Evolutionary conservation across 192 early-diverging fungal species (phyloP).

Genomic region (Podila minutissima): DNA sequence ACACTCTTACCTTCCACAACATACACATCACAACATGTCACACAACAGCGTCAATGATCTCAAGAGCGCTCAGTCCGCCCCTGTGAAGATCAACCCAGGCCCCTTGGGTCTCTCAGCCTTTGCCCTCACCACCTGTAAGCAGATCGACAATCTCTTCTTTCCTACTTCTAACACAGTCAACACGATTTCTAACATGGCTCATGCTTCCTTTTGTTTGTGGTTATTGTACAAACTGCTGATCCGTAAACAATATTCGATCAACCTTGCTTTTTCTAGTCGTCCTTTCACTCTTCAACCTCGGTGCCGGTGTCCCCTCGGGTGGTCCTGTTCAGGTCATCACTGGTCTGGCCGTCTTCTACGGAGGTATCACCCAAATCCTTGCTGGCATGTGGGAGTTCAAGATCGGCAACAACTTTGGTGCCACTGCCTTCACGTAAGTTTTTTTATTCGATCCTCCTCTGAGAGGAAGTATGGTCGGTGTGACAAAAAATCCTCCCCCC

Average conservation of each 20-base stretch:
- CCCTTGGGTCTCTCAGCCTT: slow-evolving; percentile 71
- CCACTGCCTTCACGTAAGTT: slow-evolving; percentile 74
- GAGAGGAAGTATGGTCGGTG: no score
- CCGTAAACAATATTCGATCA: no score
- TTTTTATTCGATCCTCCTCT: neutral
- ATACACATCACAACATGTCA: no score
- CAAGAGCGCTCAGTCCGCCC: slow-evolving; percentile 46
- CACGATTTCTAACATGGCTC: neutral
- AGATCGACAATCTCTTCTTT: slow-evolving; percentile 26
- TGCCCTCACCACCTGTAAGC: slow-evolving; percentile 67
- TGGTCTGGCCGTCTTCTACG: slow-evolving; percentile 78
- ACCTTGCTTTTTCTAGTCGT: slow-evolving; percentile 54
- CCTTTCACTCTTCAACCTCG: slow-evolving; percentile 76
- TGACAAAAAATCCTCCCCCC: neutral
- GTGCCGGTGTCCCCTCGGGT: slow-evolving; percentile 63
- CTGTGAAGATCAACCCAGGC: slow-evolving; percentile 63
- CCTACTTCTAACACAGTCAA: neutral
- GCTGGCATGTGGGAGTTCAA: slow-evolving; percentile 90
- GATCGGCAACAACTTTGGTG: slow-evolving; percentile 83
- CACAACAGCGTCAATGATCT: slow-evolving; percentile 11
- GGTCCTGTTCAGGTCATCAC: slow-evolving; percentile 67
- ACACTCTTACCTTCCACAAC: no score
- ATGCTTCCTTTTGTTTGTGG: neutral
- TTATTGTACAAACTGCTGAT: neutral
- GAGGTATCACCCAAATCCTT: slow-evolving; percentile 77